Evolutionary conservation across 208 protist genomes (phyloP).

Genomic region (Hexamita inflata): DNA sequence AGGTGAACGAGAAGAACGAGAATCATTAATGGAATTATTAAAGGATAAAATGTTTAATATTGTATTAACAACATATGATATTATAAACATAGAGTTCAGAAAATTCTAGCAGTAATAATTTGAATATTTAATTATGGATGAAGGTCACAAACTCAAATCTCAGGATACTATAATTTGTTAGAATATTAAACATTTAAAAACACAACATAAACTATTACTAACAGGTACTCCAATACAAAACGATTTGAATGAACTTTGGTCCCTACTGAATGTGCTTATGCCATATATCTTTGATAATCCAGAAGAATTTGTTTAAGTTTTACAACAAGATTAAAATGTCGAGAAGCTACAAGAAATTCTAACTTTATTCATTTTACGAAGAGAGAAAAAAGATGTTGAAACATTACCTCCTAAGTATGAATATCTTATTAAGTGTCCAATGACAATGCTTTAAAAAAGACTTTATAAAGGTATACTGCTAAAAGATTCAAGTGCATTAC

Average conservation of each 20-base stretch:
- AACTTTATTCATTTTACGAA: slow-evolving; percentile 6
- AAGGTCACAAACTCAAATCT: slow-evolving; percentile 32
- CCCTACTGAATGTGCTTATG: slow-evolving; percentile 86
- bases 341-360: not conserved
- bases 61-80: slow-evolving; percentile 87
- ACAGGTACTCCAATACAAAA: slow-evolving; percentile 88
- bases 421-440: slow-evolving; percentile 17
- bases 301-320: slow-evolving; percentile 23
- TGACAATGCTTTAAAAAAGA: slow-evolving; percentile 5
- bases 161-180: not conserved
- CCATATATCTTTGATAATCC: slow-evolving; percentile 51
- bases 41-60: slow-evolving; percentile 46
- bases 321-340: too few species aligned
- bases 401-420: slow-evolving; percentile 7
- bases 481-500: not conserved
- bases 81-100: slow-evolving; percentile 66
- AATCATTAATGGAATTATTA: slow-evolving; percentile 46
- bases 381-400: slow-evolving; percentile 27
- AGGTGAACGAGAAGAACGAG: slow-evolving; percentile 64
- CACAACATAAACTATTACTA: slow-evolving; percentile 66
- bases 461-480: slow-evolving; percentile 16
- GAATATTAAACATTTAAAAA: not conserved
- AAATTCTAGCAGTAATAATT: slow-evolving; percentile 61
- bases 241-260: slow-evolving; percentile 90
- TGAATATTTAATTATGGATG: slow-evolving; percentile 30